Percentiles rank a stretch among this genome's conserved stretches.
Evolutionary conservation across 2,329 filamentous ascomycete species (phyloP).

Genomic region (Rhynchosporium graminicola): DNA sequence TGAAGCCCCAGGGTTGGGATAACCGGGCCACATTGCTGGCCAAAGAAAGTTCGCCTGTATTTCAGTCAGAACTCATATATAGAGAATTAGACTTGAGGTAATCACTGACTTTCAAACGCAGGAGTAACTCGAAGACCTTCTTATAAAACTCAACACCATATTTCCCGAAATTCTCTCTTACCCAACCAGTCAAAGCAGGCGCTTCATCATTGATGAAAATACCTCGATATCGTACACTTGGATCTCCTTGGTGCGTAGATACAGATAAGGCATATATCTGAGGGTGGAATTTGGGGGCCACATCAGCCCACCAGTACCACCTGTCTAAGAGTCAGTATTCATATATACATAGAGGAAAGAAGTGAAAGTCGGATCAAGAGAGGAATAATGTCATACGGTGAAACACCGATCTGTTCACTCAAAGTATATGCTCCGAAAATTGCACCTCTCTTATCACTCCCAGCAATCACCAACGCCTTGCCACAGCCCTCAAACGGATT

Average conservation of each 20-base stretch:
- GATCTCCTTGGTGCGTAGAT: conserved; percentile 48
- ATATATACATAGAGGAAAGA: neutral
- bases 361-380: too few relatives aligned
- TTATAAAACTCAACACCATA: conserved; percentile 63
- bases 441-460: conserved; percentile 63
- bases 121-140: conserved; percentile 67
- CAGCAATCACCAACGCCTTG: conserved; percentile 64
- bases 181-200: conserved; percentile 61
- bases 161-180: conserved; percentile 44
- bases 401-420: conserved; percentile 63
- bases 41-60: conserved; percentile 72
- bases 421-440: conserved; percentile 67
- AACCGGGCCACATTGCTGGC: conserved; percentile 67
- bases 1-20: conserved; percentile 54
- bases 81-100: conserved; percentile 9
- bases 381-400: conserved; percentile 43
- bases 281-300: conserved; percentile 46
- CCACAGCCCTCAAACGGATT: conserved; percentile 55
- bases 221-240: conserved; percentile 56
- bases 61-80: neutral
- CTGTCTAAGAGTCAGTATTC: conserved; percentile 48
- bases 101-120: conserved; percentile 51
- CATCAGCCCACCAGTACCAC: conserved; percentile 58
- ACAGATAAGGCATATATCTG: conserved; percentile 50
- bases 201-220: conserved; percentile 61